phyloP scores from a whole-genome alignment of 2,329 filamentous ascomycete species.

The Sporothrix pseudoabietina region DNA sequence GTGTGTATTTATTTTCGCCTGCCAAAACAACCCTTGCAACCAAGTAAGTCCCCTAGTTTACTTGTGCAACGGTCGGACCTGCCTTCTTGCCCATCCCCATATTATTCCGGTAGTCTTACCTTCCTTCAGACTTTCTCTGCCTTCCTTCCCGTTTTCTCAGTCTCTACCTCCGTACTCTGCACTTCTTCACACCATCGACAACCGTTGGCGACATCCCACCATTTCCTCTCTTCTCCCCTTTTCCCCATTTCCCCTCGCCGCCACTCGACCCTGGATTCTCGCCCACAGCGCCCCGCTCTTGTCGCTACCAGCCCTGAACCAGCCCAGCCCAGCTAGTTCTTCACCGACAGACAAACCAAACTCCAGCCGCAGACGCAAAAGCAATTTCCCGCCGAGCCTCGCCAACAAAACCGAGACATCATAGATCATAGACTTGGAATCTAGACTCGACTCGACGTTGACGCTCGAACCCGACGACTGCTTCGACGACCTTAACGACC shows the following conservation, averaged over 20 bases:
- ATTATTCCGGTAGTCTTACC: neutral
- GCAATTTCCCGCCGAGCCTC: slow-evolving; percentile 8
- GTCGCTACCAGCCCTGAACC: neutral
- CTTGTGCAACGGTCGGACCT: slow-evolving; percentile 8
- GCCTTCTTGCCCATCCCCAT: slow-evolving; percentile 1
- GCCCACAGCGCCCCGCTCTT: neutral
- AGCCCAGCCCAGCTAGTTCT: neutral
- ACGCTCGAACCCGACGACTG: neutral
- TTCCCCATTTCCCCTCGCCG: neutral
- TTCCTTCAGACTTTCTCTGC: neutral
- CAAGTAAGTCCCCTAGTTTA: neutral
- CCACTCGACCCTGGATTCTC: neutral
- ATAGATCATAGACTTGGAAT: neutral
- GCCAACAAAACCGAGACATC: neutral
- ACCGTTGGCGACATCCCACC: neutral
- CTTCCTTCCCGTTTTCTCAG: neutral
- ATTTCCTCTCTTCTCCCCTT: neutral
- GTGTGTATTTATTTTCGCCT: neutral
- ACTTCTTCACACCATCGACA: neutral
- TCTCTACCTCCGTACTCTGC: neutral
- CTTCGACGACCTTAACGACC: neutral
- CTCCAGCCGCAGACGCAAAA: neutral
- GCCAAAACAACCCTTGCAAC: neutral
- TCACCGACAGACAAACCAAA: slow-evolving; percentile 16
- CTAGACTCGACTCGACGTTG: neutral